phyloP scores from a whole-genome alignment of 306 rosid species.

The Pterocarpus santalinus region DNA sequence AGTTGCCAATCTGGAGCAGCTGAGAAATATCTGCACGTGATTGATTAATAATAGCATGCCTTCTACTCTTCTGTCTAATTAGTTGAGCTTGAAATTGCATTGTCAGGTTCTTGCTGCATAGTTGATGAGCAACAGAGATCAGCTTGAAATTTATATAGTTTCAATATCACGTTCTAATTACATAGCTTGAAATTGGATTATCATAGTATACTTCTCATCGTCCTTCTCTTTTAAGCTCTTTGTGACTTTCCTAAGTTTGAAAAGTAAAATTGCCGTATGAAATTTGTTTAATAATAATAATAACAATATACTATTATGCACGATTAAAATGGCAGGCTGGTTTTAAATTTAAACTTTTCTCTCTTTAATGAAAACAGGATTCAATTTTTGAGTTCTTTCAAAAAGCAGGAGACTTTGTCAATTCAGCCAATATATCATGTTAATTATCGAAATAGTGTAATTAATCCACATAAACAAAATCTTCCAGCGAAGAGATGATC shows the following conservation, averaged over 20 bases:
- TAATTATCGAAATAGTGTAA: background rate
- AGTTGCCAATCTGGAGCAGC: slow-evolving; percentile 29
- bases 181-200: background rate
- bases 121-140: background rate
- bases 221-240: too few species aligned
- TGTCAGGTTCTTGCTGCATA: slow-evolving; percentile 40
- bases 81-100: slow-evolving; percentile 20
- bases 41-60: slow-evolving; percentile 17
- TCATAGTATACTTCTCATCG: background rate
- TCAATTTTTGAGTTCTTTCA: too few species aligned
- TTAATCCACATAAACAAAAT: background rate
- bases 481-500: background rate
- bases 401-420: too few species aligned
- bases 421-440: too few species aligned
- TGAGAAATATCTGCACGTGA: slow-evolving; percentile 32
- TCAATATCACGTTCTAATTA: background rate
- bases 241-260: too few species aligned
- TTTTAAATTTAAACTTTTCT: too few species aligned
- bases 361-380: too few species aligned
- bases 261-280: too few species aligned
- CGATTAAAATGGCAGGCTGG: too few species aligned
- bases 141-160: background rate
- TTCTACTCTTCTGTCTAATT: slow-evolving; percentile 12
- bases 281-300: too few species aligned
- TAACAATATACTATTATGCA: too few species aligned